A percentile compares a stretch with the other conserved stretches of the same genome.
Evolutionary conservation across 2,329 filamentous ascomycete genomes (phyloP).

Genomic region (Talaromyces sp.): DNA sequence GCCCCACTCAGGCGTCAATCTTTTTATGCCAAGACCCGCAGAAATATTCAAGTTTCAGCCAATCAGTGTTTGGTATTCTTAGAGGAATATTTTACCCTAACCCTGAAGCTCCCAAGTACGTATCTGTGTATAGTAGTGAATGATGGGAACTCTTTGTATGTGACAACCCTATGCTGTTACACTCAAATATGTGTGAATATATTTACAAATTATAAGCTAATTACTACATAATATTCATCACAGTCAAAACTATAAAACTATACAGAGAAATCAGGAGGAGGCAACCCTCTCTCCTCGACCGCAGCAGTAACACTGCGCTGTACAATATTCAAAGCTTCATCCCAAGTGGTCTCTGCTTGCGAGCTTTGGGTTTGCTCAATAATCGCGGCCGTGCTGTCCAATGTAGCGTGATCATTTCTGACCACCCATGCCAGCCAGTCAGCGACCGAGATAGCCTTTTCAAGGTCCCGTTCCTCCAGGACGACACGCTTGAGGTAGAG

Average conservation of each 20-base stretch:
- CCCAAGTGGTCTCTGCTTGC: slow-evolving; percentile 28
- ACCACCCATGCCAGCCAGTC: slow-evolving; percentile 55
- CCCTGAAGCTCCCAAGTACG: neutral
- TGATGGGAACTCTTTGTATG: no score
- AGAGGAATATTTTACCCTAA: neutral
- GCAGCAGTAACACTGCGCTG: slow-evolving; percentile 41
- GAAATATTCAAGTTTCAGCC: neutral
- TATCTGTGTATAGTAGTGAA: no score
- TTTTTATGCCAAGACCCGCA: neutral
- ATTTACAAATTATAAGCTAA: neutral
- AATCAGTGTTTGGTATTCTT: no score
- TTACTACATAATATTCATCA: neutral
- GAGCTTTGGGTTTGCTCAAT: slow-evolving; percentile 13
- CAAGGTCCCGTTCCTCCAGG: slow-evolving; percentile 68
- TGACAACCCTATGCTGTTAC: neutral
- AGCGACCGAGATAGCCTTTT: slow-evolving; percentile 65
- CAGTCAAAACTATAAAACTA: neutral
- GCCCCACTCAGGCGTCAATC: slow-evolving; percentile 5
- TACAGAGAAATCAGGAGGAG: slow-evolving; percentile 37
- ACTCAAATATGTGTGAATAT: neutral
- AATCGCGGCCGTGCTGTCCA: slow-evolving; percentile 26
- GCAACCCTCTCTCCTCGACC: slow-evolving; percentile 42
- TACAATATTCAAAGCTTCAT: slow-evolving; percentile 35
- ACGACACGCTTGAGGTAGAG: slow-evolving; percentile 70
- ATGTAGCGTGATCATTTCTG: slow-evolving; percentile 34